A percentile compares a stretch with the other conserved stretches of the same genome.
Conservation (phyloP, 1,139 yeast genomes). For the Sugiyamaella pinicola region DNA sequence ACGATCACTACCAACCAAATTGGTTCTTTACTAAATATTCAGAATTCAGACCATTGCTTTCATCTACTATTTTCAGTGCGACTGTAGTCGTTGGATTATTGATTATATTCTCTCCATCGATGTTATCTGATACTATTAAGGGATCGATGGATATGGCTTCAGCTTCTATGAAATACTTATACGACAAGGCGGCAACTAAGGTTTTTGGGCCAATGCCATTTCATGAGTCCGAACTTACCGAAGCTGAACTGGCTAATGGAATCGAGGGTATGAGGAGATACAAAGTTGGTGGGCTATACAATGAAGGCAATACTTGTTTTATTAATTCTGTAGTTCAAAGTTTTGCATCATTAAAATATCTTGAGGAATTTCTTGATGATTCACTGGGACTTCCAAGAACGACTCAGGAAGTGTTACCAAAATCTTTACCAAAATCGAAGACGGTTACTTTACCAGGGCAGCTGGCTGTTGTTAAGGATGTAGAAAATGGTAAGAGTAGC, state of each 20-base stretch:
- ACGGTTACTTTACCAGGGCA: too few species aligned
- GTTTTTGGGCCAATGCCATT: constrained; percentile 26
- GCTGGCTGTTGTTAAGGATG: not conserved
- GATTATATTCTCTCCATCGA: constrained; percentile 21
- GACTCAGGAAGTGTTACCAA: constrained; percentile 4
- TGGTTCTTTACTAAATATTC: constrained; percentile 10
- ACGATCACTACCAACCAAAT: not conserved
- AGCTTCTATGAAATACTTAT: constrained; percentile 39
- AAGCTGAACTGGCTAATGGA: constrained; percentile 32
- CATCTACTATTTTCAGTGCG: not conserved
- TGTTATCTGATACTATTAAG: constrained; percentile 41
- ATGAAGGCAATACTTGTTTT: constrained; percentile 92
- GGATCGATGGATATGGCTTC: constrained; percentile 44
- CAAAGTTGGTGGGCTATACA: constrained; percentile 74
- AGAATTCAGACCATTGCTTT: not conserved
- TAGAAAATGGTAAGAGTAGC: not conserved
- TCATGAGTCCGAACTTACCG: constrained; percentile 34
- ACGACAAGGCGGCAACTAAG: constrained; percentile 35
- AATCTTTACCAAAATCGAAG: not conserved
- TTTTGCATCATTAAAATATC: constrained; percentile 70
- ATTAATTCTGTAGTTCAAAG: constrained; percentile 90
- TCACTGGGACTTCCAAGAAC: constrained; percentile 12
- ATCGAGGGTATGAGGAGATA: constrained; percentile 35
- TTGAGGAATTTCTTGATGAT: constrained; percentile 58
- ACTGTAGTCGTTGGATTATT: constrained; percentile 16